A percentile compares a stretch with the other conserved stretches of the same genome.
phyloP scores from a whole-genome alignment of 768 basidiomycete genomes.

The Crassisporium funariophilum region DNA sequence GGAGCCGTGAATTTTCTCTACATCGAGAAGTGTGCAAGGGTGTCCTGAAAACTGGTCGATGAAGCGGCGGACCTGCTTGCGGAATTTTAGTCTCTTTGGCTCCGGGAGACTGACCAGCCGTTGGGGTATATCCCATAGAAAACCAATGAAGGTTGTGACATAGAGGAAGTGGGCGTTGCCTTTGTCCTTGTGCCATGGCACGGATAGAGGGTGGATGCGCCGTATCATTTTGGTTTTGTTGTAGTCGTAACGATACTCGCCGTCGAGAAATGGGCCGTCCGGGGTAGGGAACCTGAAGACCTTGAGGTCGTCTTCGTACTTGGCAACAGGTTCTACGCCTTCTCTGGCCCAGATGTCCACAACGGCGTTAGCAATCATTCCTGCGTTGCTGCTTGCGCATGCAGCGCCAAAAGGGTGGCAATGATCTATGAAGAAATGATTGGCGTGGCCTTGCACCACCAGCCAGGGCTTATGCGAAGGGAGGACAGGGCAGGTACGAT shows the following conservation, averaged over 20 bases:
- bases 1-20: conserved; percentile 30
- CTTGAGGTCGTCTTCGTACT: conserved; percentile 12
- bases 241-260: conserved; percentile 20
- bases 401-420: conserved; percentile 29
- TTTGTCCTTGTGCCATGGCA: conserved; percentile 33
- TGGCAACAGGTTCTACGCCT: conserved; percentile 3
- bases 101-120: conserved; percentile 30
- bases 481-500: conserved; percentile 31
- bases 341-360: conserved; percentile 21
- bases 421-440: conserved; percentile 35
- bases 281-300: conserved; percentile 23
- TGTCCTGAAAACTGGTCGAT: conserved; percentile 1
- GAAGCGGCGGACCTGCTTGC: conserved; percentile 15
- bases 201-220: conserved; percentile 16
- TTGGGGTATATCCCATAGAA: conserved; percentile 31
- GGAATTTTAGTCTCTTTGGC: conserved; percentile 30
- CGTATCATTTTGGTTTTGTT: conserved; percentile 12
- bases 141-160: conserved; percentile 31
- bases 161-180: conserved; percentile 21
- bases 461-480: conserved; percentile 37
- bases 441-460: conserved; percentile 24
- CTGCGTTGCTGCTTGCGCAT: conserved; percentile 31
- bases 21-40: conserved; percentile 17
- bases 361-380: conserved; percentile 27
- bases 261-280: conserved; percentile 5